Conservation (phyloP, 2,329 filamentous ascomycete species). For the Volutella citrinella region DNA sequence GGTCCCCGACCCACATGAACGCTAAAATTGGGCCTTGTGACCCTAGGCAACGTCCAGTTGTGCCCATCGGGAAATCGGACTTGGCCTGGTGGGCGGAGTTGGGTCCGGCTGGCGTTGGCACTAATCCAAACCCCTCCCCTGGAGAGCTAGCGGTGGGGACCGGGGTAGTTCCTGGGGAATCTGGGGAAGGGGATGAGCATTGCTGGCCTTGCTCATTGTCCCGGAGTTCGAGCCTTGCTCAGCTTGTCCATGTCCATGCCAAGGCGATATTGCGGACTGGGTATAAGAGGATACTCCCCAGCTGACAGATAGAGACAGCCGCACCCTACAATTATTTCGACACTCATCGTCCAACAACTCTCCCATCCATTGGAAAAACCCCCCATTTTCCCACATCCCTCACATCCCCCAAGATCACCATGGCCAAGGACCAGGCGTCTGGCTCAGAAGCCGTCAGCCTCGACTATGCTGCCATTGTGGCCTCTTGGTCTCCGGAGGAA, state of each 20-base stretch:
- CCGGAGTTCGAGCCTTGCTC: not conserved
- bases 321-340: not conserved
- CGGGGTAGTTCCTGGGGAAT: constrained; percentile 8
- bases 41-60: not conserved
- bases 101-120: not conserved
- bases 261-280: too few relatives aligned
- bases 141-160: too few relatives aligned
- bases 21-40: not conserved
- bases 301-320: not conserved
- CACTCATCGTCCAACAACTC: too few relatives aligned
- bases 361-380: too few relatives aligned
- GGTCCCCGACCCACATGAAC: not conserved
- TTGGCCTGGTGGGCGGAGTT: not conserved
- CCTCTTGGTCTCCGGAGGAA: constrained; percentile 12
- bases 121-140: constrained; percentile 7
- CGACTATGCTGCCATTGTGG: constrained; percentile 19
- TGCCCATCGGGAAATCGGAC: constrained; percentile 7
- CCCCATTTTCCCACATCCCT: not conserved
- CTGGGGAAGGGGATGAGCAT: too few relatives aligned
- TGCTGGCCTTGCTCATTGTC: not conserved
- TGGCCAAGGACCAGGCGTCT: constrained; percentile 6
- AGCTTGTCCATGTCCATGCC: too few relatives aligned
- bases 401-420: not conserved
- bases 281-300: constrained; percentile 8
- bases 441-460: not conserved